phyloP scores from a whole-genome alignment of 192 early-diverging fungal species.

The Umbelopsis sp. region DNA sequence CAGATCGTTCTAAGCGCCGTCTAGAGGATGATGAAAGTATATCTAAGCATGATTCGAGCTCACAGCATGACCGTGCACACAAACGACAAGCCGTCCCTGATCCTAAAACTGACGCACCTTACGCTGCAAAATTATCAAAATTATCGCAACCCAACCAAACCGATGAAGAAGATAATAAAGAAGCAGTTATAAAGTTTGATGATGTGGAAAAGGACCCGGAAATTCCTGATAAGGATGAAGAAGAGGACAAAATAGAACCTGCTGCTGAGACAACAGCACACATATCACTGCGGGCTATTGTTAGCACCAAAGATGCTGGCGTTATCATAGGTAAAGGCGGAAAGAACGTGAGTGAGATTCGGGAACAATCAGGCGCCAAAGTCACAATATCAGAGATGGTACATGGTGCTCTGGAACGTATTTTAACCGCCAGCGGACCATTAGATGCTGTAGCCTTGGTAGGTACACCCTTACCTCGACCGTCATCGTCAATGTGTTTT shows the following conservation, averaged over 20 bases:
- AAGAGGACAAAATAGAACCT: slow-evolving; percentile 18
- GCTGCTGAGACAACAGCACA: background rate
- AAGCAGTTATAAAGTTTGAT: background rate
- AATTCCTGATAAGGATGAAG: slow-evolving; percentile 7
- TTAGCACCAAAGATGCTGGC: slow-evolving; percentile 78
- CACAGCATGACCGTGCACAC: slow-evolving; percentile 30
- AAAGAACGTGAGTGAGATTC: slow-evolving; percentile 88
- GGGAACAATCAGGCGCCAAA: slow-evolving; percentile 80
- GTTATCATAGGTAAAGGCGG: slow-evolving; percentile 91
- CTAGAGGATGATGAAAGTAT: slow-evolving; percentile 34
- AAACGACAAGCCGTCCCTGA: slow-evolving; percentile 42
- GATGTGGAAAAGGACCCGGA: background rate
- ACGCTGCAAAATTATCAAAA: slow-evolving; percentile 22
- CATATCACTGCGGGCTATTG: slow-evolving; percentile 56
- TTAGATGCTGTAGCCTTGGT: slow-evolving; percentile 71
- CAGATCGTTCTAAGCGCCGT: slow-evolving; percentile 37
- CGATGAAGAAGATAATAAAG: background rate
- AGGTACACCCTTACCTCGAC: background rate
- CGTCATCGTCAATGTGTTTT: background rate
- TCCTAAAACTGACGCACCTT: slow-evolving; percentile 38
- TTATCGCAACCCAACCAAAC: slow-evolving; percentile 2
- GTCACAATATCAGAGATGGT: slow-evolving; percentile 91
- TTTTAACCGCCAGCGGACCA: slow-evolving; percentile 76
- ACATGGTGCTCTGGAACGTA: slow-evolving; percentile 71
- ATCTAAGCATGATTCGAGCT: slow-evolving; percentile 21